Evolutionary conservation across 257 asterid genomes (phyloP).

Genomic region (Cordia subcordata): DNA sequence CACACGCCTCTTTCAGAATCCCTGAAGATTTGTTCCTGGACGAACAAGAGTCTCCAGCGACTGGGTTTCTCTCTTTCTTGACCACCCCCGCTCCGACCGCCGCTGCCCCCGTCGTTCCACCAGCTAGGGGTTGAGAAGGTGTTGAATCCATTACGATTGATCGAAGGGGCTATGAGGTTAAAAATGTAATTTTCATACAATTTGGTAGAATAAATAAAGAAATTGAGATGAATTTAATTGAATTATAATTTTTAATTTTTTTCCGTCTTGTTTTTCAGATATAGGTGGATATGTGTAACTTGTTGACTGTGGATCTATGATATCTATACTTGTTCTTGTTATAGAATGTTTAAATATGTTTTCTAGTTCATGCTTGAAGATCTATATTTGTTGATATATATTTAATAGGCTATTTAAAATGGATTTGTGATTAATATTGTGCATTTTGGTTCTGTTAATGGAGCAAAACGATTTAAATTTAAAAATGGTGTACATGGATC

Average conservation of each 20-base stretch:
- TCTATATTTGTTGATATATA: neutral
- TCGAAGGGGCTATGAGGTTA: neutral
- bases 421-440: too few species aligned
- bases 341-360: neutral
- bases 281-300: neutral
- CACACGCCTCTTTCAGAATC: slow-evolving; percentile 80
- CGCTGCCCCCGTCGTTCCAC: slow-evolving; percentile 22
- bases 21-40: slow-evolving; percentile 91
- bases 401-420: too few species aligned
- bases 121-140: slow-evolving; percentile 50
- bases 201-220: neutral
- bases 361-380: neutral
- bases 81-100: slow-evolving; percentile 31
- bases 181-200: neutral
- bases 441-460: too few species aligned
- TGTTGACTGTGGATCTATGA: neutral
- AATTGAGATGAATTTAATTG: neutral
- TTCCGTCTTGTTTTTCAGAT: too few species aligned
- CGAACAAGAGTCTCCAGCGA: slow-evolving; percentile 67
- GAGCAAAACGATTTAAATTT: too few species aligned
- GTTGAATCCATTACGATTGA: neutral
- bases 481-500: neutral
- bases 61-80: slow-evolving; percentile 72
- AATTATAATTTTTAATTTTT: too few species aligned
- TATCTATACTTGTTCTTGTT: neutral